Evolutionary conservation across 78 protist species (phyloP), one percentile per base, ranked within the genome.

Genomic region (Dictyostelium intermedium): DNA sequence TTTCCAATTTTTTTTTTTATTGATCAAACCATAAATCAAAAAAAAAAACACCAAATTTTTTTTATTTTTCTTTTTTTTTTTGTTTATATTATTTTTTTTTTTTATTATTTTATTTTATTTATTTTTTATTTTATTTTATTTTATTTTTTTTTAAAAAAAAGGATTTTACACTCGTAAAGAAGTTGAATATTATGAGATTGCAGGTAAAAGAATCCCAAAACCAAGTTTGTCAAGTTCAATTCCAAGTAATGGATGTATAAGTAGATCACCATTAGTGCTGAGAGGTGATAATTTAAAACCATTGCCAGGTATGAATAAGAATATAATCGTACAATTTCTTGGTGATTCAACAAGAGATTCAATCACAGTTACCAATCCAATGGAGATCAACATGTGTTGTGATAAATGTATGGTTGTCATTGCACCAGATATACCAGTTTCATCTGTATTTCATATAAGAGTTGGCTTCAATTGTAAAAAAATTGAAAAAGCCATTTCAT

Each of bases 301-400:
- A 10, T 45, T 89, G 1, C 93, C 93, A 10, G 93, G 81, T 5
- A 89, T 89, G 93, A 56, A 84, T 1, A 78, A 69, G 32, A 56
- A 66, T 63, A 32, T 89, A 13, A 10, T 47, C 0, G 86, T 89
- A 9, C 87, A 89, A 34, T 89, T 89, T 30, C 50, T 80, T 41
- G 81, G 74, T 5, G 78, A 47, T 16, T 37, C 70, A 20, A 41
- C 73, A 3, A 14, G 56, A 23, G 63, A 78, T 23, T 32, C 35
- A 7, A 69, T 69, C n/a, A 69, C 43, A 5, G 60, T 74, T 61
- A 34, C 74, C 3, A 83, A 89, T 23, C 93, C 93, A 69, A 45
- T 80, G 45, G 93, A 89, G 9, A 80, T 89, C 70, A 89, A 63
- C 70, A 82, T 83, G 72, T 89, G 93, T 66, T 89, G 93, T 9